These are phyloP conservation scores for Calonectria montana DNA, from an alignment of 2,329 filamentous ascomycete species.

Conservation along the genomic window DNA sequence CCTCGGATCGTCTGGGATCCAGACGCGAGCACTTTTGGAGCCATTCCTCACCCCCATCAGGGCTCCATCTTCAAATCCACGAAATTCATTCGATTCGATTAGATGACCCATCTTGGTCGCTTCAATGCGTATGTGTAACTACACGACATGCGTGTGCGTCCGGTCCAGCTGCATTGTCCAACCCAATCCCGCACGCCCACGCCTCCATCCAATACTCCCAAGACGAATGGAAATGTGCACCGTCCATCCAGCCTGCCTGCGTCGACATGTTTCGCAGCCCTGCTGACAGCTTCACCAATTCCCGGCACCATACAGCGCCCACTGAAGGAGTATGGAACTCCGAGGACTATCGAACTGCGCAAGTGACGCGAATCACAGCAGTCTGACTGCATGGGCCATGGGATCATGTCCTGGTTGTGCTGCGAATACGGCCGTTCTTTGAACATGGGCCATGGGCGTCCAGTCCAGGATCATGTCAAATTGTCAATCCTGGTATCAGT, in stretches of 20 bases:
- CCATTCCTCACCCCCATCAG: conserved; percentile 24
- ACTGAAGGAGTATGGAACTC: background rate
- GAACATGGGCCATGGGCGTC: conserved; percentile 20
- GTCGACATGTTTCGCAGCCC: conserved; percentile 22
- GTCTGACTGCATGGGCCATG: conserved; percentile 31
- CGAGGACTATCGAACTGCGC: background rate
- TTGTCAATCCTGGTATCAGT: conserved; percentile 28
- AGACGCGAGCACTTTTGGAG: conserved; percentile 25
- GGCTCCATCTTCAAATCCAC: conserved; percentile 14
- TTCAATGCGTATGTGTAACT: conserved; percentile 22
- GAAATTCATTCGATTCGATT: conserved; percentile 31
- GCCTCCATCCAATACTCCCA: conserved; percentile 19
- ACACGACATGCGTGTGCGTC: conserved; percentile 7
- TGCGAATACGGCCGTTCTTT: conserved; percentile 14
- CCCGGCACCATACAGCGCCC: conserved; percentile 16
- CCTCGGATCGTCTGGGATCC: conserved; percentile 25
- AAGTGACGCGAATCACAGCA: conserved; percentile 28
- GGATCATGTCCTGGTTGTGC: conserved; percentile 17
- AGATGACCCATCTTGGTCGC: conserved; percentile 17
- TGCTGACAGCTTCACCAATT: conserved; percentile 26
- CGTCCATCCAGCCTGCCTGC: conserved; percentile 13
- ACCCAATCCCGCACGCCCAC: conserved; percentile 18
- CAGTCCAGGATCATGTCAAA: conserved; percentile 20
- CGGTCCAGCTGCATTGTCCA: conserved; percentile 33
- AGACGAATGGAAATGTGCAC: conserved; percentile 23